Percentiles rank a stretch among this genome's conserved stretches.
Evolutionary conservation across 2,329 filamentous ascomycete genomes (phyloP).

Genomic region (Xylaria sp.): DNA sequence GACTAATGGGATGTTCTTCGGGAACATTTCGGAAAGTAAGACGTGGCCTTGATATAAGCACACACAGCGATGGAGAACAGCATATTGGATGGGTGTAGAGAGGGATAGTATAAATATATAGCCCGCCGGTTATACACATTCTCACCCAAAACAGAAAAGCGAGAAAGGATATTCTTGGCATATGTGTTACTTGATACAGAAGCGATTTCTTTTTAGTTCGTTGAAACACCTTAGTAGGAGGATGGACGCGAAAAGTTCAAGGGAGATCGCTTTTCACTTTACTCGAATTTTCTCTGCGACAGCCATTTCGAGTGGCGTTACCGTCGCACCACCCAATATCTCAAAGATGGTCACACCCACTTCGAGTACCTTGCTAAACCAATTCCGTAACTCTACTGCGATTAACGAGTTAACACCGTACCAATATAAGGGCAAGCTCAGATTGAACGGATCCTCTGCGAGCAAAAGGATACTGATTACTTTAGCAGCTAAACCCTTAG

Average conservation of each 20-base stretch:
- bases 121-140: too few species aligned
- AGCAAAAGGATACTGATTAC: slow-evolving; percentile 5
- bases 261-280: not conserved
- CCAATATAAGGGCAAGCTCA: not conserved
- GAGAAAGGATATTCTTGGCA: too few species aligned
- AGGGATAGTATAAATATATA: too few species aligned
- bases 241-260: not conserved
- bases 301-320: not conserved
- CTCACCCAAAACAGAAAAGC: too few species aligned
- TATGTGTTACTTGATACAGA: too few species aligned
- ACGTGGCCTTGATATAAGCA: too few species aligned
- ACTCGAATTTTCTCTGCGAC: not conserved
- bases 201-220: too few species aligned
- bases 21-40: too few species aligned
- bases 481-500: not conserved
- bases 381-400: not conserved
- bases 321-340: slow-evolving; percentile 1
- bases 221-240: too few species aligned
- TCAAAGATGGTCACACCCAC: not conserved
- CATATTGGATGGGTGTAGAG: too few species aligned
- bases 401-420: slow-evolving; percentile 12
- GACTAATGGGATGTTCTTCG: too few species aligned
- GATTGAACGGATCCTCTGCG: not conserved
- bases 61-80: too few species aligned
- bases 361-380: not conserved